phyloP scores from a whole-genome alignment of 495 filamentous ascomycete species.

The Aspergillus olivimuriae region DNA sequence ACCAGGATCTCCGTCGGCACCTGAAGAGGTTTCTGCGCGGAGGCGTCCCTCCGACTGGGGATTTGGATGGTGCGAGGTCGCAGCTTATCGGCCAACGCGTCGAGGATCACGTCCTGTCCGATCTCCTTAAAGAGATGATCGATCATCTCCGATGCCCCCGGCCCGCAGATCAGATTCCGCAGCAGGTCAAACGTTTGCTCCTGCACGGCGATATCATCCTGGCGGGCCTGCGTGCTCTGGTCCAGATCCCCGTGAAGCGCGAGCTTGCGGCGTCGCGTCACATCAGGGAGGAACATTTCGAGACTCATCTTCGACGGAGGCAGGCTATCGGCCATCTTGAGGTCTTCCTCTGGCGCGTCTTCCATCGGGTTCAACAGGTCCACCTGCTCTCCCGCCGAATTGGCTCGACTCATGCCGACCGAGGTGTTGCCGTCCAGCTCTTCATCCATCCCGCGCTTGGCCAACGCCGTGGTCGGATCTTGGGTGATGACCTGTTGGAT shows the following conservation, averaged over 20 bases:
- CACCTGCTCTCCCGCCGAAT: conserved; percentile 59
- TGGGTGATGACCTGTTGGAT: conserved; percentile 66
- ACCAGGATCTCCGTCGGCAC: conserved; percentile 67
- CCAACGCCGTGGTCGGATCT: conserved; percentile 28
- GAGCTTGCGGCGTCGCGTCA: conserved; percentile 38
- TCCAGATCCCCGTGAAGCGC: conserved; percentile 43
- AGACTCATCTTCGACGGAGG: conserved; percentile 37
- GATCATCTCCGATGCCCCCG: conserved; percentile 66
- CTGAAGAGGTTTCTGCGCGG: conserved; percentile 22
- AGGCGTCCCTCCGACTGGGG: conserved; percentile 30
- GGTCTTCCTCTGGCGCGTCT: conserved; percentile 54
- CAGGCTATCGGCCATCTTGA: conserved; percentile 52
- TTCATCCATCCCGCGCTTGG: conserved; percentile 30
- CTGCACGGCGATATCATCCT: conserved; percentile 78
- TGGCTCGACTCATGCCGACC: conserved; percentile 54
- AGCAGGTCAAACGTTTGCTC: conserved; percentile 85
- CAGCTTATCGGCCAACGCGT: conserved; percentile 68
- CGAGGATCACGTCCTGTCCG: conserved; percentile 69
- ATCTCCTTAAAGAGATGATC: conserved; percentile 71
- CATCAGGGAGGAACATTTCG: conserved; percentile 37
- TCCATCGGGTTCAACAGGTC: conserved; percentile 58
- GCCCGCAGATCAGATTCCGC: conserved; percentile 76
- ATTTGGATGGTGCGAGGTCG: conserved; percentile 44
- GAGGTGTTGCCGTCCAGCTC: conserved; percentile 30
- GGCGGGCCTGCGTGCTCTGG: conserved; percentile 48